These are phyloP conservation scores for Diaporthe humulicola DNA, from an alignment of 2,329 filamentous ascomycete genomes.

Conservation along the genomic window DNA sequence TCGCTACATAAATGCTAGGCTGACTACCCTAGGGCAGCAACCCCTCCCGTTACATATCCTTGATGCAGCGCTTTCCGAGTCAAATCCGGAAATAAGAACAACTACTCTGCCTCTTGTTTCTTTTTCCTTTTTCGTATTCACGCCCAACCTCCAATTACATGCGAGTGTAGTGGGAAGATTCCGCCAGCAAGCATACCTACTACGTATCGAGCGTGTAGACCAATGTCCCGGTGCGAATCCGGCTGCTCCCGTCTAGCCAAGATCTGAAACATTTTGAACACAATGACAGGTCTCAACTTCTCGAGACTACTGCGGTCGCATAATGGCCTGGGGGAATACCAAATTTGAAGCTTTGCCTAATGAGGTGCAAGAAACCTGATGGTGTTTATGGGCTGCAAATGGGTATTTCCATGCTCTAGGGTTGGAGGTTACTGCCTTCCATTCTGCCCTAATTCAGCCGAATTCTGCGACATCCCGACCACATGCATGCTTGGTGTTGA, in stretches of 20 bases:
- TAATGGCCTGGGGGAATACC: background rate
- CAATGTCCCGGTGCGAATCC: background rate
- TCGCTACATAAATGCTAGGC: too few relatives aligned
- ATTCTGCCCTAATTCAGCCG: background rate
- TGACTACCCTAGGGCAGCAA: too few relatives aligned
- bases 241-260: background rate
- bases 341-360: background rate
- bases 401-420: background rate
- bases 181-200: too few relatives aligned
- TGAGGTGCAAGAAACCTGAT: background rate
- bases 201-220: too few relatives aligned
- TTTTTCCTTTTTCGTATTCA: too few relatives aligned
- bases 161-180: too few relatives aligned
- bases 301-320: background rate
- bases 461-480: background rate
- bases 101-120: too few relatives aligned
- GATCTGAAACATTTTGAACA: background rate
- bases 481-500: background rate
- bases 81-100: too few relatives aligned
- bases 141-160: too few relatives aligned
- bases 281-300: background rate
- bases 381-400: background rate
- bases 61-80: too few relatives aligned
- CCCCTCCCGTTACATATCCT: too few relatives aligned
- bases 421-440: too few relatives aligned